phyloP scores from a whole-genome alignment of 495 filamentous ascomycete species.

The Halenospora varia region DNA sequence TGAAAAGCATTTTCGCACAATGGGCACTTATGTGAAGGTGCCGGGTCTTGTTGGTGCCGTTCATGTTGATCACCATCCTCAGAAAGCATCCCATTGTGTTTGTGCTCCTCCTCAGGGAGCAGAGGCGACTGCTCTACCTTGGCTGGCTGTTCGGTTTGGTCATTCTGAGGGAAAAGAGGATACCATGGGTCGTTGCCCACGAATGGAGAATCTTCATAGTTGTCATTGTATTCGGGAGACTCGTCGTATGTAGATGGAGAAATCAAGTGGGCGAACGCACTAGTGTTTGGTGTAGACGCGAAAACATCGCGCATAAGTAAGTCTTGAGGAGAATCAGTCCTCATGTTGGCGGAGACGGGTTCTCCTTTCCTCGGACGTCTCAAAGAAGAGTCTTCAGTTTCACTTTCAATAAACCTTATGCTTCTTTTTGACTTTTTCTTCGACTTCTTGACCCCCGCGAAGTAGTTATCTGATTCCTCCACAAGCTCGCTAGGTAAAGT shows the following conservation, averaged over 20 bases:
- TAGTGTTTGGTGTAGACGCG: constrained; percentile 75
- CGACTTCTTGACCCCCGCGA: too few species aligned
- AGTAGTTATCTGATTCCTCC: too few species aligned
- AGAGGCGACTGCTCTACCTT: constrained; percentile 32
- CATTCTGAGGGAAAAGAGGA: constrained; percentile 64
- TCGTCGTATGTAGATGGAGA: constrained; percentile 74
- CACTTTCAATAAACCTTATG: too few species aligned
- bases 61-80: too few species aligned
- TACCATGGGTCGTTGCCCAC: constrained; percentile 53
- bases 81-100: too few species aligned
- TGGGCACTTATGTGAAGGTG: too few species aligned
- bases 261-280: constrained; percentile 78
- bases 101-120: constrained; percentile 40
- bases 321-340: constrained; percentile 84
- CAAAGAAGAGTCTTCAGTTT: too few species aligned
- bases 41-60: too few species aligned
- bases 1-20: too few species aligned
- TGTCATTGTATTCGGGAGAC: constrained; percentile 63
- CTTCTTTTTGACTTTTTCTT: too few species aligned
- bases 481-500: too few species aligned
- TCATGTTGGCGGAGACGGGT: constrained; percentile 44
- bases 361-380: too few species aligned
- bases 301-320: constrained; percentile 61
- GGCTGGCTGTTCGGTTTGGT: constrained; percentile 12
- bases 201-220: constrained; percentile 74